These are phyloP conservation scores for Populus alba DNA, from an alignment of 345 rosid genomes.

Conservation along the genomic window DNA sequence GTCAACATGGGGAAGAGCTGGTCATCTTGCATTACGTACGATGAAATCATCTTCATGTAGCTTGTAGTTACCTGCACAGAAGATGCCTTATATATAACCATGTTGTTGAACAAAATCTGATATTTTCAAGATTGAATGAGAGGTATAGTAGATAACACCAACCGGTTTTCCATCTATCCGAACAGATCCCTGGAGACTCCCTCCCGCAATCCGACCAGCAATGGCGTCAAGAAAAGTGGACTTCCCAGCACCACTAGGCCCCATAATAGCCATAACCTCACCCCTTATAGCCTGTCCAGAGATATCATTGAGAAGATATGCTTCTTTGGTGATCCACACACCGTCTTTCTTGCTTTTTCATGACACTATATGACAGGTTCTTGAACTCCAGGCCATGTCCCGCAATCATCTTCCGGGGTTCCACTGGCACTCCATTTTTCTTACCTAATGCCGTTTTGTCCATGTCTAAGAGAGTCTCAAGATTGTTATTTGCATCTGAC, in stretches of 20 bases:
- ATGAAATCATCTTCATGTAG: conserved; percentile 75
- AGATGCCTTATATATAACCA: no score
- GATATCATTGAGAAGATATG: conserved; percentile 59
- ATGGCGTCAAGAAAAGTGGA: conserved; percentile 87
- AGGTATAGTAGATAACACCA: conserved; percentile 5
- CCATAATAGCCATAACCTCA: conserved; percentile 74
- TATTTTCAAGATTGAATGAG: neutral
- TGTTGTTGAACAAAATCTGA: neutral
- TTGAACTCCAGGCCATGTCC: conserved; percentile 59
- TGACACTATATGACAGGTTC: conserved; percentile 54
- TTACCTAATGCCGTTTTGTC: conserved; percentile 22
- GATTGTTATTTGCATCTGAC: conserved; percentile 27
- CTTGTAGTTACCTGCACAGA: conserved; percentile 51
- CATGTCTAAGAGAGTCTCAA: conserved; percentile 49
- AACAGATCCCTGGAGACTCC: conserved; percentile 77
- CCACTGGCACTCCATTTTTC: neutral
- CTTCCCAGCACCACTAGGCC: conserved; percentile 90
- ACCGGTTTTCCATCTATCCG: conserved; percentile 65
- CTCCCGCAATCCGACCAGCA: conserved; percentile 66
- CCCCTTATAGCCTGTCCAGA: conserved; percentile 73
- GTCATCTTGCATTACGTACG: conserved; percentile 93
- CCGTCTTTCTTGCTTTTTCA: conserved; percentile 61
- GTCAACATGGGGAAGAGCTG: conserved; percentile 77
- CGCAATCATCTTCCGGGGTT: conserved; percentile 28
- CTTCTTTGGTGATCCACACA: conserved; percentile 49